Conservation (phyloP, 2,329 filamentous ascomycete species). For the Nothophoma quercina region DNA sequence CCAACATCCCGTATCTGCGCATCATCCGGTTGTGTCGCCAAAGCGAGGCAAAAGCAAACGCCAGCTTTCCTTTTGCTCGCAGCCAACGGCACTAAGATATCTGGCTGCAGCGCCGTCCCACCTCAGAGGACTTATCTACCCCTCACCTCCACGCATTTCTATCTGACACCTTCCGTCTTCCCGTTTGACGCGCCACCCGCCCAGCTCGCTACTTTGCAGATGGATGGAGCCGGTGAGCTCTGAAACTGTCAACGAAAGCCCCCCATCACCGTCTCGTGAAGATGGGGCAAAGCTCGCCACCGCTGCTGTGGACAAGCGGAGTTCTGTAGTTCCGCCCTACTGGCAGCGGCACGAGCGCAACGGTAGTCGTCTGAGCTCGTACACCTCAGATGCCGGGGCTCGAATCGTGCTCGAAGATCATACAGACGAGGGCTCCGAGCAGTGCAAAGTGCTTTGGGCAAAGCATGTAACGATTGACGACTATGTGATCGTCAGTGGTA, state of each 20-base stretch:
- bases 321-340: constrained; percentile 55
- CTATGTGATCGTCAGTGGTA: constrained; percentile 67
- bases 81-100: constrained; percentile 23
- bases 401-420: constrained; percentile 70
- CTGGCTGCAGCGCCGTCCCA: constrained; percentile 27
- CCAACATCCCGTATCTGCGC: constrained; percentile 17
- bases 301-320: constrained; percentile 37
- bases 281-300: constrained; percentile 33
- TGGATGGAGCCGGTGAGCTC: constrained; percentile 51
- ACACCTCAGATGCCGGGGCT: constrained; percentile 46
- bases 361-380: constrained; percentile 45
- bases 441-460: constrained; percentile 67
- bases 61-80: constrained; percentile 17
- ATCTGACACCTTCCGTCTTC: constrained; percentile 22
- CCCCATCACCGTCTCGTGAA: constrained; percentile 31
- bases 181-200: constrained; percentile 30
- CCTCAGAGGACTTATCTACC: constrained; percentile 23
- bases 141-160: constrained; percentile 24
- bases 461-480: constrained; percentile 68
- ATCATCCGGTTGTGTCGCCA: constrained; percentile 17
- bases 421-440: constrained; percentile 65
- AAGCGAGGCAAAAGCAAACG: constrained; percentile 20
- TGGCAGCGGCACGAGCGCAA: constrained; percentile 54
- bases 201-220: constrained; percentile 40
- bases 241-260: constrained; percentile 37